These are phyloP conservation scores for Limonomyces culmigenus DNA, from an alignment of 1,284 basidiomycete genomes.

Conservation along the genomic window DNA sequence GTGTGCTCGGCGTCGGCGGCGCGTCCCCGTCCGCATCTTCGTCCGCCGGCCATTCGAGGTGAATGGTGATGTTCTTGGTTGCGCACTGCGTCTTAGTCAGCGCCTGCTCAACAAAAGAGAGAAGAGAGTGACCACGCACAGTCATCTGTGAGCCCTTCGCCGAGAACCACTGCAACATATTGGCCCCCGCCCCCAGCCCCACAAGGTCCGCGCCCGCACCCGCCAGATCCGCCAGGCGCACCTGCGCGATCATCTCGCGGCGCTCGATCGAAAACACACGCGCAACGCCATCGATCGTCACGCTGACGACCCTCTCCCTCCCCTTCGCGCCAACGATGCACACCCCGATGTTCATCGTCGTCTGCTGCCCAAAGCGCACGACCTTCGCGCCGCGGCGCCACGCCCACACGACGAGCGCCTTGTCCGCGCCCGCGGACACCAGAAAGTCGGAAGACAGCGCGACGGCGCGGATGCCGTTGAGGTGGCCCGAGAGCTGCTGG, in stretches of 20 bases:
- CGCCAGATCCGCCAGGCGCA: slow-evolving; percentile 72
- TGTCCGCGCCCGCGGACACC: slow-evolving; percentile 77
- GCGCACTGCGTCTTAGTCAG: slow-evolving; percentile 49
- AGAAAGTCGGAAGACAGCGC: slow-evolving; percentile 74
- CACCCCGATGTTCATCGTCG: slow-evolving; percentile 81
- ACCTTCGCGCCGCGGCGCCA: slow-evolving; percentile 77
- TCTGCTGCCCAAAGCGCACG: slow-evolving; percentile 84
- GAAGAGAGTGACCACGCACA: slow-evolving; percentile 22
- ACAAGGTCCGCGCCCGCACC: slow-evolving; percentile 43
- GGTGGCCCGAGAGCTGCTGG: slow-evolving; percentile 71
- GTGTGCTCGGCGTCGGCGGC: no score
- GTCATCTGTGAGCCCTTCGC: slow-evolving; percentile 85
- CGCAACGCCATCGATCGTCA: slow-evolving; percentile 86
- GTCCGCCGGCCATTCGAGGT: slow-evolving; percentile 75
- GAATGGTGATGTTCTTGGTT: slow-evolving; percentile 75
- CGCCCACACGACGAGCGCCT: slow-evolving; percentile 86
- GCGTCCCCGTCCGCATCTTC: no score
- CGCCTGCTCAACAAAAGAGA: neutral
- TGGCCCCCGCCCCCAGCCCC: slow-evolving; percentile 64
- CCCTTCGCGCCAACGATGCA: slow-evolving; percentile 56
- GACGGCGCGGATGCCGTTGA: slow-evolving; percentile 73
- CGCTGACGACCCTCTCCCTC: slow-evolving; percentile 68
- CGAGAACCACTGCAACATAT: slow-evolving; percentile 85
- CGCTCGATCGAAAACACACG: slow-evolving; percentile 76
- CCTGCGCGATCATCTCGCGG: slow-evolving; percentile 83